Evolutionary conservation across 148 eudicot genomes (phyloP).

Genomic region (Cornus kousa): DNA sequence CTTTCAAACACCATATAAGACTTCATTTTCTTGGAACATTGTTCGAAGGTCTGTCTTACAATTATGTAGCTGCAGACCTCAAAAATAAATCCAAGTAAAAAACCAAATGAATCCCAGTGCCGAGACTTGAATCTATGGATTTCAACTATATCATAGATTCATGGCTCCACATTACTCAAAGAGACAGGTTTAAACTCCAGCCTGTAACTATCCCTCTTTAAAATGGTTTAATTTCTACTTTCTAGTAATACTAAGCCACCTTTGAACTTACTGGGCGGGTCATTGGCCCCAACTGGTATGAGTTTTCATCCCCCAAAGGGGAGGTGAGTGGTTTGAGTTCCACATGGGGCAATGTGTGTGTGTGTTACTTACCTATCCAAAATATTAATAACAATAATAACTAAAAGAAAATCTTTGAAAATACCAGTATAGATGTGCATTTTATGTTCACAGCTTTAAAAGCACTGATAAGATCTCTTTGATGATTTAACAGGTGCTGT

Average conservation of each 20-base stretch:
- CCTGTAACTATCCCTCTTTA: background rate
- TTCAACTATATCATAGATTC: background rate
- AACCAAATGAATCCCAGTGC: background rate
- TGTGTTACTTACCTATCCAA: too few species aligned
- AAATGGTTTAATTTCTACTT: background rate
- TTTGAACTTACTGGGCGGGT: background rate
- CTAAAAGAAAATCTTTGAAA: background rate
- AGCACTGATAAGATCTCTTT: slow-evolving; percentile 14
- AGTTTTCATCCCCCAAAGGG: too few species aligned
- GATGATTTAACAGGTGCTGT: slow-evolving; percentile 73
- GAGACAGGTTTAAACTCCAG: background rate
- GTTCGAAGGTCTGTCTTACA: background rate
- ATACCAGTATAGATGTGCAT: background rate
- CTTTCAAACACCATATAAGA: background rate
- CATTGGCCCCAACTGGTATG: too few species aligned
- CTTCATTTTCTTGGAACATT: background rate
- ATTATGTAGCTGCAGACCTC: background rate
- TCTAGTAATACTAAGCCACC: too few species aligned
- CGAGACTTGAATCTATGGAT: background rate
- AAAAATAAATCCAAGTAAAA: background rate
- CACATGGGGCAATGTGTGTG: too few species aligned
- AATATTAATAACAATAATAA: too few species aligned
- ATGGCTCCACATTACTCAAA: background rate
- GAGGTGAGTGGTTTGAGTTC: too few species aligned
- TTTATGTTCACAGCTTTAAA: background rate